Evolutionary conservation across 495 filamentous ascomycete genomes (phyloP).

Genomic region (Penicillium verhagenii): DNA sequence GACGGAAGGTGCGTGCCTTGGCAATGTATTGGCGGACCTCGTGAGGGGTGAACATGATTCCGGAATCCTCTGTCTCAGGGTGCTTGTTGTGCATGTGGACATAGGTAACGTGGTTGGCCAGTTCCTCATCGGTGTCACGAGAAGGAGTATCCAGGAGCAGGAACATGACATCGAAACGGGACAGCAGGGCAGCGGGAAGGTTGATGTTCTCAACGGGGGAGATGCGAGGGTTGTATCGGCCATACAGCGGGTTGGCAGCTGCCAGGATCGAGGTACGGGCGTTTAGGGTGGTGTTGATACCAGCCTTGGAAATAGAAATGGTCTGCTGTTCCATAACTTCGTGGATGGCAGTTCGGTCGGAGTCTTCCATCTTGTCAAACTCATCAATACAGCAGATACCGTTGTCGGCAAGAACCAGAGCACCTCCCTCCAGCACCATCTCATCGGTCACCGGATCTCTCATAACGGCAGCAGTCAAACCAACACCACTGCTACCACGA

Average conservation of each 20-base stretch:
- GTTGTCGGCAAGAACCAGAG: conserved; percentile 93
- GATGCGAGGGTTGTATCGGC: conserved; percentile 94
- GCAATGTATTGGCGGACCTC: conserved; percentile 96
- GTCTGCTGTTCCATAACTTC: conserved; percentile 99
- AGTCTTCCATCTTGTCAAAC: conserved; percentile 99
- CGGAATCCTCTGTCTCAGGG: conserved; percentile 67
- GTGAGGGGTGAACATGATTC: conserved; percentile 78
- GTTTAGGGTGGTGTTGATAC: conserved; percentile 94
- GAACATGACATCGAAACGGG: conserved; percentile 96
- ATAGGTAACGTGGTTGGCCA: conserved; percentile 93
- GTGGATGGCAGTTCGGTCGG: conserved; percentile 94
- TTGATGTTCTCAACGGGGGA: conserved; percentile 99
- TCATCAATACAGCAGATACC: conserved; percentile 99
- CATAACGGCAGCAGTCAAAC: conserved; percentile 98
- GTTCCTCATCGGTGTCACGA: conserved; percentile 82
- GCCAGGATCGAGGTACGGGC: conserved; percentile 97
- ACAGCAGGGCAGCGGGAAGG: conserved; percentile 89
- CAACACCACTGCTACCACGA: conserved; percentile 92
- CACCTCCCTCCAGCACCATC: conserved; percentile 97
- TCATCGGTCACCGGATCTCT: conserved; percentile 97
- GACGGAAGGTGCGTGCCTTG: conserved; percentile 83
- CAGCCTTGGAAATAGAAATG: conserved; percentile 97
- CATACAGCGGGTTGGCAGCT: conserved; percentile 95
- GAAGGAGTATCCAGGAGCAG: conserved; percentile 91
- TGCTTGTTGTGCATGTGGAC: conserved; percentile 97